These are phyloP conservation scores for Spongospora subterranea DNA, from an alignment of 208 protist genomes.

Conservation along the genomic window DNA sequence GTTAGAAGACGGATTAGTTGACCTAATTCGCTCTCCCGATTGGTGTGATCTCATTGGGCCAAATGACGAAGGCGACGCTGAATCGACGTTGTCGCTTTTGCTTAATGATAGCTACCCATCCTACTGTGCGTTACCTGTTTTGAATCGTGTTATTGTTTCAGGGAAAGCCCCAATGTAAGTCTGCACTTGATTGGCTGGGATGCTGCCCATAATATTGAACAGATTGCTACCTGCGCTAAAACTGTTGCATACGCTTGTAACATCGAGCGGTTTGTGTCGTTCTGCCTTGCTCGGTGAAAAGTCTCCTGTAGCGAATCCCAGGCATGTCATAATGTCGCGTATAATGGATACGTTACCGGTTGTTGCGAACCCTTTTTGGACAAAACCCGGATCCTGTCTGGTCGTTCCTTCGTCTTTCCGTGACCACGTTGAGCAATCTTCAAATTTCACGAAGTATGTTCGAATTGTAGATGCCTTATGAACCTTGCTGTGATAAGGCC, in stretches of 20 bases:
- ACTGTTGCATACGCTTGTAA: not conserved
- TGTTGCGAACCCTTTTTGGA: not conserved
- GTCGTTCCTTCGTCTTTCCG: no score
- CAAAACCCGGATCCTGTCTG: not conserved
- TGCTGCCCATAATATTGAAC: not conserved
- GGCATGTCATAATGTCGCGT: not conserved
- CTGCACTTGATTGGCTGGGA: not conserved
- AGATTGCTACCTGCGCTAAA: not conserved
- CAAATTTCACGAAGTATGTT: no score
- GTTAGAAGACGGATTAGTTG: not conserved
- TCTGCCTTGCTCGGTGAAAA: not conserved
- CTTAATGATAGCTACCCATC: not conserved
- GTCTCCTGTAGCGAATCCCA: not conserved
- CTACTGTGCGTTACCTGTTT: not conserved
- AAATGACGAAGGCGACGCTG: no score
- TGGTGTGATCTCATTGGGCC: not conserved
- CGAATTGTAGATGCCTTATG: no score
- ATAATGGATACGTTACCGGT: not conserved
- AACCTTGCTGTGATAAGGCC: no score
- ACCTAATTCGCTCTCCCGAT: not conserved
- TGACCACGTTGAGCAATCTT: no score
- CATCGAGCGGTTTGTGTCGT: not conserved
- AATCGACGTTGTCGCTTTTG: not conserved
- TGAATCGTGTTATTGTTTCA: not conserved
- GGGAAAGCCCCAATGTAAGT: not conserved